Evolutionary conservation across 129 eudicot species (phyloP).

Genomic region (Centrapalus pauciflorus): DNA sequence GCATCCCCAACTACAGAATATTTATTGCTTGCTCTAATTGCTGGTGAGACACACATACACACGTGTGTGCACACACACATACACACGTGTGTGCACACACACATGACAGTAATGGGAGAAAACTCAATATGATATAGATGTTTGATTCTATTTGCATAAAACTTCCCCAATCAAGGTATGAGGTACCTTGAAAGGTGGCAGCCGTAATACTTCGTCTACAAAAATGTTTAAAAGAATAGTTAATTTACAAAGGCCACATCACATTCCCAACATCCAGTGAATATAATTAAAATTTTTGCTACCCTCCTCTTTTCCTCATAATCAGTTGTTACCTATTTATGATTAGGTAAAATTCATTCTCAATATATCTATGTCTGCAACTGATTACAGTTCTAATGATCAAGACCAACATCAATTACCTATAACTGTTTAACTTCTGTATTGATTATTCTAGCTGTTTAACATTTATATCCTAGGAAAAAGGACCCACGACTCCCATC

Average conservation of each 20-base stretch:
- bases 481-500: background rate
- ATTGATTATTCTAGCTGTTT: background rate
- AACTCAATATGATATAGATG: no score
- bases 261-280: background rate
- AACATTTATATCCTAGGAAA: background rate
- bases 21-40: background rate
- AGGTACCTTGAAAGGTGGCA: no score
- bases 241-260: background rate
- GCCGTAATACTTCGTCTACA: background rate
- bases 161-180: background rate
- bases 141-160: no score
- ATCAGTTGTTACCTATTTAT: background rate
- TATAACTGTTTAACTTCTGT: background rate
- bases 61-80: no score
- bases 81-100: no score
- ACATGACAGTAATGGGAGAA: no score
- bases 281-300: background rate
- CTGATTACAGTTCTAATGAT: background rate
- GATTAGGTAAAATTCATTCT: background rate
- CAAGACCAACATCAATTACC: background rate
- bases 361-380: background rate
- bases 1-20: background rate
- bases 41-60: no score
- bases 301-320: background rate
- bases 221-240: no score